These are phyloP conservation scores for Aphanomyces euteiches DNA, from an alignment of 352 stramenopile species.

Conservation along the genomic window DNA sequence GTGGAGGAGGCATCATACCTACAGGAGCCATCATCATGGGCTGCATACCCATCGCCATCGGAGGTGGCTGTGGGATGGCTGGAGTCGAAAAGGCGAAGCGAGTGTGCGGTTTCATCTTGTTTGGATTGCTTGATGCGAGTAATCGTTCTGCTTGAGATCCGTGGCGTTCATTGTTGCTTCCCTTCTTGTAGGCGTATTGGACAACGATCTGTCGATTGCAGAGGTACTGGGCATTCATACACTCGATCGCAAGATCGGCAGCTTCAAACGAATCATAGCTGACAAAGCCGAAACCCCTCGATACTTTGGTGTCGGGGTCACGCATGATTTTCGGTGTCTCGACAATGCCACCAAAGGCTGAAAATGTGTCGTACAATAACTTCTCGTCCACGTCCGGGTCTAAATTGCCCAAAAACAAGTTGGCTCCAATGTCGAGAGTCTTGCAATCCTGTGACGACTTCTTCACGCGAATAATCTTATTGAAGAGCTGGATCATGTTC, in stretches of 20 bases:
- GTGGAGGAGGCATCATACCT: constrained; percentile 4
- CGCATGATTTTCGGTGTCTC: constrained; percentile 95
- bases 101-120: constrained; percentile 74
- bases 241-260: constrained; percentile 97
- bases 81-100: constrained; percentile 55
- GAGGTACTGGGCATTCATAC: constrained; percentile 98
- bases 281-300: constrained; percentile 97
- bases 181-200: constrained; percentile 99
- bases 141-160: constrained; percentile 86
- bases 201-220: constrained; percentile 97
- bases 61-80: constrained; percentile 10
- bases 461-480: constrained; percentile 93
- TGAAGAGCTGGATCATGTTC: constrained; percentile 99
- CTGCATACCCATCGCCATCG: constrained; percentile 3
- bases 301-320: constrained; percentile 88
- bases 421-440: constrained; percentile 96
- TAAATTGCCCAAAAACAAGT: constrained; percentile 97
- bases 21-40: constrained; percentile 2
- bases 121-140: constrained; percentile 77
- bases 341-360: constrained; percentile 96
- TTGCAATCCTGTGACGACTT: constrained; percentile 96
- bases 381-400: constrained; percentile 98
- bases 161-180: constrained; percentile 90
- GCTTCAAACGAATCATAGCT: constrained; percentile 97
- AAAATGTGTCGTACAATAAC: constrained; percentile 99